Base-by-base conservation (phyloP, 805 yeast species). In the Blastobotrys muscicola region DNA sequence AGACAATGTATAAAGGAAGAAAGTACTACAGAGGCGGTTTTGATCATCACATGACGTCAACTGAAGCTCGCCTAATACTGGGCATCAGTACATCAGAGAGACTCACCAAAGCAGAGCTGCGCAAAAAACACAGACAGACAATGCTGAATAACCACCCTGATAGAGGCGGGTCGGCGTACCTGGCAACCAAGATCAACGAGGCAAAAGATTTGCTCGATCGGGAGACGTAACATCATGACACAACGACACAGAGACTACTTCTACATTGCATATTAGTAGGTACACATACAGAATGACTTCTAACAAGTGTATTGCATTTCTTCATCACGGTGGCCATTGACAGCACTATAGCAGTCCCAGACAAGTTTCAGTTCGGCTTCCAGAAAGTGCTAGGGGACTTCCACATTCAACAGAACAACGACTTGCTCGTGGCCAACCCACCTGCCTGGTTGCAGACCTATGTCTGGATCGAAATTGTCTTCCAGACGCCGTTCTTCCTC, bases 121-220 rank as follows among this genome's bases (percentile, higher is more conserved):
- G 82, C 58, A 86, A 81, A 49, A 80, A 78, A 47, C 95, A 89
- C 60, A 76, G 95, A 65, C 71, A 70, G 54, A 80, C 87, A 56
- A 84, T 89, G 92, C 65, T 85, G 64, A 75, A 82, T 40, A 89
- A 89, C 61, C 97, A 89, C 59, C 97, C 97, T 8, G 97, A 89
- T 67, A 83, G 80, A 59, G 96, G 96, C 30, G 97, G 97, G 2
- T 82, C 94, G 8, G 84, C 94, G 23, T 86, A 75, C 56, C 61
- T 89, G 62, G 95, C 97, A 38, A 80, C 89, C 46, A 89, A 89
- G 68, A 82, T 89, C 48, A 89, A 89, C 61, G 95, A 89, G 66
- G 96, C 97, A 23, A 81, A 82, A 57, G 94, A 85, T 55, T 75
- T 82, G 54, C 67, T 85, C 59, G 80, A 78, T 6, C 26, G 26